Evolutionary conservation across 768 basidiomycete species (phyloP).

Genomic region (Psilocybe azurescens): DNA sequence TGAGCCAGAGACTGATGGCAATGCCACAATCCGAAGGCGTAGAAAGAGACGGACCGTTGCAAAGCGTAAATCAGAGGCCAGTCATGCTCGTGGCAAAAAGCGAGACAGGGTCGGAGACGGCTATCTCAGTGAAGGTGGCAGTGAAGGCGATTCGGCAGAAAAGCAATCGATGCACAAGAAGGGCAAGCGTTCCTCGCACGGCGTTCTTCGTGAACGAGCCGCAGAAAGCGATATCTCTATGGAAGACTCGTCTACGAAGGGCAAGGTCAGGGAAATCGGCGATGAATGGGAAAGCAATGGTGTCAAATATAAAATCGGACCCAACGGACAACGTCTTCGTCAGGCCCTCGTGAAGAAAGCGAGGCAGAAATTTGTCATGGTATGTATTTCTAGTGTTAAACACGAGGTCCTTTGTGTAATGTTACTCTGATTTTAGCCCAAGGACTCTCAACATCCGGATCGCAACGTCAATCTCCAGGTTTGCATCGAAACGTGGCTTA

Average conservation of each 20-base stretch:
- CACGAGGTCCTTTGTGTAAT: conserved; percentile 12
- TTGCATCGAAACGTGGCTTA: conserved; percentile 80
- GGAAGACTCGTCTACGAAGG: conserved; percentile 59
- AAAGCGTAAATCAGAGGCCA: conserved; percentile 55
- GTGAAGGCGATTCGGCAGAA: conserved; percentile 31
- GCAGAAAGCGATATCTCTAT: conserved; percentile 47
- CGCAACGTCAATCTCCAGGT: conserved; percentile 69
- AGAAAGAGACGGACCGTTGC: conserved; percentile 64
- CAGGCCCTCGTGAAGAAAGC: conserved; percentile 75
- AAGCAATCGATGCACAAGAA: conserved; percentile 47
- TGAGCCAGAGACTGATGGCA: conserved; percentile 39
- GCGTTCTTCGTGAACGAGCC: conserved; percentile 34
- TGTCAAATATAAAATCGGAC: conserved; percentile 71
- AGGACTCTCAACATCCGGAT: conserved; percentile 82
- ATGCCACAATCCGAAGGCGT: conserved; percentile 48
- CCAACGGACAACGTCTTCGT: conserved; percentile 71
- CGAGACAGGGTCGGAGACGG: conserved; percentile 64
- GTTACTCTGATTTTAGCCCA: conserved; percentile 51
- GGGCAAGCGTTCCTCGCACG: conserved; percentile 47
- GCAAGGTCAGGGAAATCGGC: conserved; percentile 64
- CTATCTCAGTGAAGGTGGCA: conserved; percentile 48
- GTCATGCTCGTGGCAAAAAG: conserved; percentile 60
- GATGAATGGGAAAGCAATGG: conserved; percentile 82
- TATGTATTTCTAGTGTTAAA: conserved; percentile 35
- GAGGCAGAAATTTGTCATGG: conserved; percentile 76